Percentiles rank a stretch among this genome's conserved stretches.
phyloP scores from a whole-genome alignment of 352 stramenopile species.

The Phytophthora hybrid region DNA sequence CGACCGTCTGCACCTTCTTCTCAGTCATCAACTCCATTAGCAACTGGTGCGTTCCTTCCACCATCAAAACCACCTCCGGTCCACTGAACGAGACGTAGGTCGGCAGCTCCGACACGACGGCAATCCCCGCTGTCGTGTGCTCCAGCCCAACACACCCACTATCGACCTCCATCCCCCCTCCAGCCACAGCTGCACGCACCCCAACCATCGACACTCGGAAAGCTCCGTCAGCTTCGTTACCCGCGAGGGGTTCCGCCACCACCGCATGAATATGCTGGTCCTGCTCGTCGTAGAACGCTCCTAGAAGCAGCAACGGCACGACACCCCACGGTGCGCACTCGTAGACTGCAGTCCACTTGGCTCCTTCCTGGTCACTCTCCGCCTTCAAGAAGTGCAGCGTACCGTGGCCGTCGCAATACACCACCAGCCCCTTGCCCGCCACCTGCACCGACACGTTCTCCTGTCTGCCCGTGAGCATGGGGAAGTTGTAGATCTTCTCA shows the following conservation, averaged over 20 bases:
- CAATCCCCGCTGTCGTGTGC: constrained; percentile 54
- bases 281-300: constrained; percentile 54
- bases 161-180: constrained; percentile 45
- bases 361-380: constrained; percentile 29
- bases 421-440: constrained; percentile 63
- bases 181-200: constrained; percentile 35
- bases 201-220: constrained; percentile 63
- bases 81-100: constrained; percentile 61
- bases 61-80: constrained; percentile 56
- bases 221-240: constrained; percentile 55
- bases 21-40: constrained; percentile 46
- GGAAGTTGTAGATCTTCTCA: constrained; percentile 55
- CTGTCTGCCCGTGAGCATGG: constrained; percentile 43
- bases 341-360: constrained; percentile 56
- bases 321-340: constrained; percentile 58
- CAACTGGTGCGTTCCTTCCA: constrained; percentile 66
- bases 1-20: constrained; percentile 9
- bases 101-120: constrained; percentile 59
- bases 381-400: constrained; percentile 63
- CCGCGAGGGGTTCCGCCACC: constrained; percentile 52
- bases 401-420: constrained; percentile 71
- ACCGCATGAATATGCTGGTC: constrained; percentile 54
- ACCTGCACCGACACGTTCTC: constrained; percentile 77
- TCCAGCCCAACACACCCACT: constrained; percentile 43
- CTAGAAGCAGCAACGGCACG: constrained; percentile 52